Evolutionary conservation across 1,284 basidiomycete genomes (phyloP).

Genomic region (Somion occarium): DNA sequence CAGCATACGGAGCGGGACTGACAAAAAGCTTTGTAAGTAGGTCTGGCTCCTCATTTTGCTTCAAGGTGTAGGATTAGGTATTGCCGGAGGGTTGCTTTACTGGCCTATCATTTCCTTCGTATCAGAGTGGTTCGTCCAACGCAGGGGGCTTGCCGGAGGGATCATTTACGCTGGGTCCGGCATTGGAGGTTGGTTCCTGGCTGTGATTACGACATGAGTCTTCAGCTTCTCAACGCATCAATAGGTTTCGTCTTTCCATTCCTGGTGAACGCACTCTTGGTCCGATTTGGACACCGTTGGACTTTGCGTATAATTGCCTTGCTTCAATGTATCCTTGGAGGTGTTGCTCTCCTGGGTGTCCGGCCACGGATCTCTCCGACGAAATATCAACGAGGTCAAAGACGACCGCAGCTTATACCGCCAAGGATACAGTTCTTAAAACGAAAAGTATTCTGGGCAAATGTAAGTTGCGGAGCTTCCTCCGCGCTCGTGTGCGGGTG

Average conservation of each 20-base stretch:
- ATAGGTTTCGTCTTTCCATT: constrained; percentile 25
- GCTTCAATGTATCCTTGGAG: constrained; percentile 17
- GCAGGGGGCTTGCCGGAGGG: constrained; percentile 23
- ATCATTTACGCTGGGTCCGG: constrained; percentile 27
- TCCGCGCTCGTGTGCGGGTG: neutral
- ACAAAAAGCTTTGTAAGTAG: constrained; percentile 7
- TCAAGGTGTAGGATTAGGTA: constrained; percentile 23
- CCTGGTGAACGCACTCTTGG: constrained; percentile 21
- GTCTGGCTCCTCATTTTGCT: constrained; percentile 24
- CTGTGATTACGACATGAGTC: neutral
- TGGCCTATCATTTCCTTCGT: constrained; percentile 22
- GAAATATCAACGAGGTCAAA: constrained; percentile 16
- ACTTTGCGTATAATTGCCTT: constrained; percentile 24
- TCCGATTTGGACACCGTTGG: constrained; percentile 22
- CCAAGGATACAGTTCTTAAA: constrained; percentile 23
- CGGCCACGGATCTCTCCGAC: constrained; percentile 22
- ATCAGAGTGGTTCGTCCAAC: constrained; percentile 21
- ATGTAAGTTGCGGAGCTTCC: constrained; percentile 15
- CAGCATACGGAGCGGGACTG: too few species aligned
- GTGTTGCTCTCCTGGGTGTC: constrained; percentile 20
- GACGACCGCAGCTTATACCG: constrained; percentile 20
- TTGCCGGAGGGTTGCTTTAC: constrained; percentile 24
- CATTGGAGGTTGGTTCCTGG: constrained; percentile 18
- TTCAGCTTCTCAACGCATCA: neutral
- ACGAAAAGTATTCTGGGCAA: constrained; percentile 21